These are phyloP conservation scores for Fimicolochytrium jonesii DNA, from an alignment of 192 early-diverging fungal species.

Conservation along the genomic window DNA sequence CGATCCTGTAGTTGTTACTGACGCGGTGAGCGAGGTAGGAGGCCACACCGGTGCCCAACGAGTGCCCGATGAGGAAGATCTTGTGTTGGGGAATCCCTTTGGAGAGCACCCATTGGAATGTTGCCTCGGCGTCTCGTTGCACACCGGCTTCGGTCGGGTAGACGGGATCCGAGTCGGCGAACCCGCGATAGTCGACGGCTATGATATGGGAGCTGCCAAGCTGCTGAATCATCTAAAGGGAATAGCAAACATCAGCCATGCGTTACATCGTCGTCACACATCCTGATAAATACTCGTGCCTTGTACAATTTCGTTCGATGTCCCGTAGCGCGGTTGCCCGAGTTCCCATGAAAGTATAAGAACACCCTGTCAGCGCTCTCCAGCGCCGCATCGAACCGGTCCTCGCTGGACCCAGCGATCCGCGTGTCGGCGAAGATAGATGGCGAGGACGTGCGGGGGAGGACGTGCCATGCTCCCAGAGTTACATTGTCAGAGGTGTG, in stretches of 20 bases:
- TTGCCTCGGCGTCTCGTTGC: constrained; percentile 35
- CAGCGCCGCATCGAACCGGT: constrained; percentile 21
- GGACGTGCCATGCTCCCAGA: constrained; percentile 43
- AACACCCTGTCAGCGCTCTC: constrained; percentile 31
- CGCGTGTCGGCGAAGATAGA: constrained; percentile 2
- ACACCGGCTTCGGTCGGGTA: constrained; percentile 36
- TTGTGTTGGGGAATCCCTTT: constrained; percentile 30
- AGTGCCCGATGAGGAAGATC: constrained; percentile 50
- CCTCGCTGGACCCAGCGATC: constrained; percentile 9
- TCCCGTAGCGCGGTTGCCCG: constrained; percentile 40
- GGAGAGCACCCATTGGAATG: constrained; percentile 37
- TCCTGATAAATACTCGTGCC: background rate
- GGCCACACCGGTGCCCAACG: constrained; percentile 22
- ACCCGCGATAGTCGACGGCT: constrained; percentile 52
- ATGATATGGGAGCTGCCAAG: constrained; percentile 37
- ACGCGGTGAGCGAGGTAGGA: constrained; percentile 26
- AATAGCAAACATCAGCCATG: background rate
- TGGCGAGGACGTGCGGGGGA: constrained; percentile 22
- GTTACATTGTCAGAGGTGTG: constrained; percentile 33
- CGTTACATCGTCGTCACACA: background rate
- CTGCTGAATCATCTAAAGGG: constrained; percentile 18
- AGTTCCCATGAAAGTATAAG: constrained; percentile 55
- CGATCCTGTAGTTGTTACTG: constrained; percentile 12
- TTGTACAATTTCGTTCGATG: constrained; percentile 36
- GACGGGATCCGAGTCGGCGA: constrained; percentile 44